These are phyloP conservation scores for Cryptosporidium sp. DNA, from an alignment of 169 alveolate species.

Conservation along the genomic window DNA sequence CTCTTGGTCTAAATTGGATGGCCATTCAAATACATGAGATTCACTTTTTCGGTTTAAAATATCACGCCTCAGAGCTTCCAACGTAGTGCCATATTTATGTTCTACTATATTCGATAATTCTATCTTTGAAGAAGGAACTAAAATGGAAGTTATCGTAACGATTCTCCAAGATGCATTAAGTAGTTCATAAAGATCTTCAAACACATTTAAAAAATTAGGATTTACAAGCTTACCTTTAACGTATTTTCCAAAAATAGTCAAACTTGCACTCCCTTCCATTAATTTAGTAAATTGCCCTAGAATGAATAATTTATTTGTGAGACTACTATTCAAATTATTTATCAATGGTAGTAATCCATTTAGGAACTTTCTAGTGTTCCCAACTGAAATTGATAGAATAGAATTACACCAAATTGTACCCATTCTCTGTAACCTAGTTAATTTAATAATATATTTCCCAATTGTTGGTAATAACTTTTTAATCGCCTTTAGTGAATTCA, in stretches of 20 bases:
- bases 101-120: conserved; percentile 55
- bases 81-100: conserved; percentile 64
- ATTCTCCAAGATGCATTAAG: conserved; percentile 71
- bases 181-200: conserved; percentile 41
- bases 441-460: conserved; percentile 40
- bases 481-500: conserved; percentile 28
- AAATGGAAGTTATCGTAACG: conserved; percentile 42
- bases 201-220: conserved; percentile 17
- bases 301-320: conserved; percentile 14
- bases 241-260: conserved; percentile 18
- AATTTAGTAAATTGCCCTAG: conserved; percentile 19
- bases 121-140: conserved; percentile 59
- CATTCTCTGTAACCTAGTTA: conserved; percentile 63
- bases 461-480: conserved; percentile 36
- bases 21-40: conserved; percentile 50
- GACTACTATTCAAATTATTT: background rate
- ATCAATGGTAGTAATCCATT: conserved; percentile 21
- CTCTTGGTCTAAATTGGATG: conserved; percentile 21
- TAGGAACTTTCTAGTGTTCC: conserved; percentile 68
- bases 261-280: background rate
- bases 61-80: conserved; percentile 63
- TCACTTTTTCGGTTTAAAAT: conserved; percentile 17
- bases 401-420: conserved; percentile 72
- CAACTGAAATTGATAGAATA: conserved; percentile 69
- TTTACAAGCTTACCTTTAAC: background rate